Evolutionary conservation across 1,284 basidiomycete genomes (phyloP).

Genomic region (Schizopora paradoxa): DNA sequence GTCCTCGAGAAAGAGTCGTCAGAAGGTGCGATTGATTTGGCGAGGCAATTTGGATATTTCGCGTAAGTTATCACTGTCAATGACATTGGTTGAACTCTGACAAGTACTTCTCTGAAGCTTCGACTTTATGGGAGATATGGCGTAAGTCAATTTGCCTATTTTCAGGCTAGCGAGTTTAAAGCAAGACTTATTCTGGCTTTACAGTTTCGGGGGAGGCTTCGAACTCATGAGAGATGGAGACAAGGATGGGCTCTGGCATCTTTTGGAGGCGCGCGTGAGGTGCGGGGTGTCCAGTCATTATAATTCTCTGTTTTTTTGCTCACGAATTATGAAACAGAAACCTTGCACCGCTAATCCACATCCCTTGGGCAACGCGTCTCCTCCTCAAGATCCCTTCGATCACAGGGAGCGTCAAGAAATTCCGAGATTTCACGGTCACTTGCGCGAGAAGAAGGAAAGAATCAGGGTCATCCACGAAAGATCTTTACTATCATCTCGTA

Average conservation of each 20-base stretch:
- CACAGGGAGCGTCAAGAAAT: constrained; percentile 9
- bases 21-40: constrained; percentile 25
- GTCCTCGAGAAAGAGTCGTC: constrained; percentile 22
- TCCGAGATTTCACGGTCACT: constrained; percentile 12
- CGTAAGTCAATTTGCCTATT: constrained; percentile 18
- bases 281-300: constrained; percentile 1
- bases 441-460: constrained; percentile 8
- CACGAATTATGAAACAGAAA: not conserved
- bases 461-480: constrained; percentile 8
- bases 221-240: constrained; percentile 27
- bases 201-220: constrained; percentile 29
- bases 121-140: constrained; percentile 38
- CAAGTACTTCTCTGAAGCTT: constrained; percentile 33
- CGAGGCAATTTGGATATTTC: constrained; percentile 32
- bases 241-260: constrained; percentile 14
- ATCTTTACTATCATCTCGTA: constrained; percentile 15
- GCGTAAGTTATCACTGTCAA: constrained; percentile 14
- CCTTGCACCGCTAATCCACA: not conserved
- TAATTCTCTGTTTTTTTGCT: not conserved
- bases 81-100: constrained; percentile 30
- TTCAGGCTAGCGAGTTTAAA: not conserved
- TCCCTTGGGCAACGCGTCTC: constrained; percentile 15
- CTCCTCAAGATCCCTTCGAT: constrained; percentile 13
- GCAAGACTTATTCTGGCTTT: not conserved
- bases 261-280: constrained; percentile 18